Base-by-base conservation (phyloP, 805 yeast genomes). In the Cyberlindnera mrakii region DNA sequence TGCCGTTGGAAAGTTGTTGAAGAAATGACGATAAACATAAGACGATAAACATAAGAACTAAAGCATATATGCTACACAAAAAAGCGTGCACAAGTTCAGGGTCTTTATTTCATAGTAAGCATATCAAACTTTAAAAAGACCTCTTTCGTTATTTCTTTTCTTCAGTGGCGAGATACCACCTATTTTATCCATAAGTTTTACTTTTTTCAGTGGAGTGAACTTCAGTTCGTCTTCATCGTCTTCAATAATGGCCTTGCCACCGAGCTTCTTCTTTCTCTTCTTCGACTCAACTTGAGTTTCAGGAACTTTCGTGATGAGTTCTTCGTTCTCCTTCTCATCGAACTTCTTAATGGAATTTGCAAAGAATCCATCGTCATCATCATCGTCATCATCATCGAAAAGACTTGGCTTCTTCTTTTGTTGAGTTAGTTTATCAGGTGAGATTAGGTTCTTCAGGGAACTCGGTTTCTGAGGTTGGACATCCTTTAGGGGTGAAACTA, bases 361-460 rank as follows among this genome's bases (percentile, higher is more conserved):
- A 30, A 57, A 57, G 20, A 58, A 48, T 7, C 44, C 29, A 36
- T 57, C 62, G 23, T 56, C 58, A n/a, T 56, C 60, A 16, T 58
- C 60, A 3, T 50, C 54, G 3, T 55, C 63, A 18, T 57, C 60
- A 16, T 50, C 57, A 37, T 58, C 63, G 36, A 55, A 59, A 13
- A 55, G 25, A 3, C 62, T 52, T 4, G 47, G 42, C 33, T 48
- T 52, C 33, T 46, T 45, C 33, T 47, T 42, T 37, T 48, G 18
- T 30, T n/a, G 37, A 16, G 14, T 20, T n/a, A 16, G 37, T 33
- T 50, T 45, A 15, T 38, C 40, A n/a, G 54, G 54, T 4, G 59
- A 51, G 10, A 55, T 16, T 6, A 58, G 20, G n/a, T 53, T 53
- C 32, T 54, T 56, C 20, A 55, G 36, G 1, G 58, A 54, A 38